These are phyloP conservation scores for Trichophyton rubrum DNA, from an alignment of 2,329 filamentous ascomycete species.

Conservation along the genomic window DNA sequence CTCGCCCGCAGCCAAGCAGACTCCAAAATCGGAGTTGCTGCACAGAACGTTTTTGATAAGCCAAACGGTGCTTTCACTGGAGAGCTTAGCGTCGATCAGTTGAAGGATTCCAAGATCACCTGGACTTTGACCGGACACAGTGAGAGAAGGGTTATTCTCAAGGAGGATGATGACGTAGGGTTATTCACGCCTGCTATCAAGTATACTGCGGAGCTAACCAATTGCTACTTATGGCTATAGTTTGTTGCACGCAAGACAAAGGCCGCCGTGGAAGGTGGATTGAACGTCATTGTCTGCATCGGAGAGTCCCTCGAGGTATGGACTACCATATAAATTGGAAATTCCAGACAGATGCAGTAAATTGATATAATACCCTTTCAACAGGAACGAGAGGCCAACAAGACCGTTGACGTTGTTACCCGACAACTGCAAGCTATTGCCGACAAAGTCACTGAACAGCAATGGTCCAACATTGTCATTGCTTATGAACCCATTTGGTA, in stretches of 20 bases:
- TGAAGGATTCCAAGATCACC: conserved; percentile 74
- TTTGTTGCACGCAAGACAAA: conserved; percentile 91
- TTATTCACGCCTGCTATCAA: background rate
- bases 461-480: conserved; percentile 91
- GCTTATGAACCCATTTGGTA: conserved; percentile 99
- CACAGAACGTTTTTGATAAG: conserved; percentile 97
- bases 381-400: conserved; percentile 65
- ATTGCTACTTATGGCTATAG: conserved; percentile 18
- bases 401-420: conserved; percentile 63
- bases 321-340: background rate
- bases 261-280: conserved; percentile 71
- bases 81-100: conserved; percentile 84
- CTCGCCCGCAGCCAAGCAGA: conserved; percentile 69
- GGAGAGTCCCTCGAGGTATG: conserved; percentile 73
- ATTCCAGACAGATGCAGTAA: background rate
- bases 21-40: conserved; percentile 67
- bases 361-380: conserved; percentile 3
- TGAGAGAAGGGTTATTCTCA: conserved; percentile 80
- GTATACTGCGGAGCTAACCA: background rate
- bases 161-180: conserved; percentile 61
- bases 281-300: conserved; percentile 92
- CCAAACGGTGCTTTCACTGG: conserved; percentile 94
- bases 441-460: conserved; percentile 51
- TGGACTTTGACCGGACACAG: conserved; percentile 93
- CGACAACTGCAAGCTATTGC: conserved; percentile 72